Percentiles rank a stretch among this genome's conserved stretches.
Evolutionary conservation across 345 rosid genomes (phyloP).

Genomic region (Camelina hispida): DNA sequence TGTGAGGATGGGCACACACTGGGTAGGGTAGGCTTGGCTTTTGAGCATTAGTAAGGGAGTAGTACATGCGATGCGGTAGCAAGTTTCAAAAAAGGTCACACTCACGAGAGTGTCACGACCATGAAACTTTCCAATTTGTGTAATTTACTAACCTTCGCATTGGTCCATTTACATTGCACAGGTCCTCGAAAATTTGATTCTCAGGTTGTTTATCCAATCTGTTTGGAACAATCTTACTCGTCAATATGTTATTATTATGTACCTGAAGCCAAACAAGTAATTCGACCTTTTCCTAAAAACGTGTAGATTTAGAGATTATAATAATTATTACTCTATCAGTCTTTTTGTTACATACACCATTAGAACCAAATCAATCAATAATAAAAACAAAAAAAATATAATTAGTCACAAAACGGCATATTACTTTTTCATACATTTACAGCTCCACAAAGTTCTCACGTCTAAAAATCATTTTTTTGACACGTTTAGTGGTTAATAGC

Average conservation of each 20-base stretch:
- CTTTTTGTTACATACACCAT: no score
- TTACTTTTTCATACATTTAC: neutral
- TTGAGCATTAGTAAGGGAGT: conserved; percentile 2
- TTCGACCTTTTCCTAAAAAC: neutral
- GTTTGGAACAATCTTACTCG: neutral
- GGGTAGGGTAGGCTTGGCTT: conserved; percentile 12
- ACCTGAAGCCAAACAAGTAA: neutral
- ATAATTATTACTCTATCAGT: no score
- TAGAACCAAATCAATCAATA: no score
- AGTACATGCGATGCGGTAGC: neutral
- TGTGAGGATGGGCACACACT: conserved; percentile 1
- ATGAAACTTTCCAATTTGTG: neutral
- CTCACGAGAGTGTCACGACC: neutral
- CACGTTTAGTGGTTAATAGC: neutral
- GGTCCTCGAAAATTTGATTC: neutral
- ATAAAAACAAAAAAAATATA: no score
- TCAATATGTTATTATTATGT: neutral
- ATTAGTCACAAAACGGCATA: neutral
- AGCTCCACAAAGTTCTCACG: neutral
- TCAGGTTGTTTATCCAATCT: neutral
- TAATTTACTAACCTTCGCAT: neutral
- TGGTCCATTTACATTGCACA: neutral
- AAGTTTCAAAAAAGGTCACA: neutral
- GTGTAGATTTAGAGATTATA: neutral
- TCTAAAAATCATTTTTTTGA: neutral